A percentile compares a stretch with the other conserved stretches of the same genome.
Evolutionary conservation across 129 eudicot genomes (phyloP).

Genomic region (Pittosporum tobira): DNA sequence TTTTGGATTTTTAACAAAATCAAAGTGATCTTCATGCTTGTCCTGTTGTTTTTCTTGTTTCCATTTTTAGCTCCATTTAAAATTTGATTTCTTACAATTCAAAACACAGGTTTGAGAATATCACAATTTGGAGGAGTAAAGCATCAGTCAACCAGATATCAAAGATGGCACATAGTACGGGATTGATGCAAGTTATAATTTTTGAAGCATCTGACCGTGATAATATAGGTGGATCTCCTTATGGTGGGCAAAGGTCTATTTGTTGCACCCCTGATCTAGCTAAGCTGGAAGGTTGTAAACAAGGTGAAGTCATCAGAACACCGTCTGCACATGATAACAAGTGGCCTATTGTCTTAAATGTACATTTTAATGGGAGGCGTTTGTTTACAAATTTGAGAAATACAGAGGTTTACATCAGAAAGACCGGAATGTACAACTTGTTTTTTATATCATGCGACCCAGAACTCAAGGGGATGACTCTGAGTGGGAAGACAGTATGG

Average conservation of each 20-base stretch:
- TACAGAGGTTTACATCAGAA: slow-evolving; percentile 50
- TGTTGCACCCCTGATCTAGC: slow-evolving; percentile 99
- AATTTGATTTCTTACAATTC: background rate
- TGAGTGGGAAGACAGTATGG: slow-evolving; percentile 86
- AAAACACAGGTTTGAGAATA: slow-evolving; percentile 63
- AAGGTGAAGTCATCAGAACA: slow-evolving; percentile 84
- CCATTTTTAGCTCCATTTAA: background rate
- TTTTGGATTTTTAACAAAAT: background rate
- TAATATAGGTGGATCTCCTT: slow-evolving; percentile 95
- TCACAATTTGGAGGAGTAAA: slow-evolving; percentile 80
- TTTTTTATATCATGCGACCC: slow-evolving; percentile 94
- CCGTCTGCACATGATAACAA: slow-evolving; percentile 54
- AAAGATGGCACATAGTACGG: slow-evolving; percentile 51
- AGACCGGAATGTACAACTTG: slow-evolving; percentile 93
- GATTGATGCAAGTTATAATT: slow-evolving; percentile 70
- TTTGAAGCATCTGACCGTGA: slow-evolving; percentile 99
- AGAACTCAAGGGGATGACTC: slow-evolving; percentile 55
- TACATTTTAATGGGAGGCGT: slow-evolving; percentile 61
- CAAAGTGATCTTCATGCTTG: slow-evolving; percentile 5
- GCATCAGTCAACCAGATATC: slow-evolving; percentile 66
- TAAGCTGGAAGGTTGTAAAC: slow-evolving; percentile 95
- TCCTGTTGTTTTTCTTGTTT: background rate
- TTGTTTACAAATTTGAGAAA: slow-evolving; percentile 47
- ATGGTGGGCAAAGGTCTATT: slow-evolving; percentile 95
- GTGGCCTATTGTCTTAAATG: slow-evolving; percentile 74